Percentiles rank a stretch among this genome's conserved stretches.
phyloP scores from a whole-genome alignment of 768 basidiomycete genomes.

The Trametes meyenii region DNA sequence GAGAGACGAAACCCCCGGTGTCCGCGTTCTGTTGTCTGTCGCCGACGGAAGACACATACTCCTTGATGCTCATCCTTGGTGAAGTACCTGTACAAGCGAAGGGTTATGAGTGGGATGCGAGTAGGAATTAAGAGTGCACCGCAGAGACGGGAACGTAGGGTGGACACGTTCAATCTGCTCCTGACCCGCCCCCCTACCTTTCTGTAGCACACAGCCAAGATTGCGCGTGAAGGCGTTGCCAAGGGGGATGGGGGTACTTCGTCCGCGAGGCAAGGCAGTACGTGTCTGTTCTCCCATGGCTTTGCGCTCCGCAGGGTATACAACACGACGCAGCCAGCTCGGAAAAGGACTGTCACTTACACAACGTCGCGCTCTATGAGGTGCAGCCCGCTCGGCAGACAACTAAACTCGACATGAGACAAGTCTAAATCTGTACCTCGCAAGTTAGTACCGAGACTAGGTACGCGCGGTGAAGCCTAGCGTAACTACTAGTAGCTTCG shows the following conservation, averaged over 20 bases:
- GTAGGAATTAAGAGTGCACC: too few species aligned
- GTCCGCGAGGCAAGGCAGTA: too few species aligned
- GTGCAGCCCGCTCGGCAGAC: constrained; percentile 82
- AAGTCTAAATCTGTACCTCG: constrained; percentile 39
- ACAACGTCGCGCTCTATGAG: constrained; percentile 78
- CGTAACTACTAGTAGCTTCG: constrained; percentile 16
- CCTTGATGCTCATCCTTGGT: constrained; percentile 69
- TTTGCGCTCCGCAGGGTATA: too few species aligned
- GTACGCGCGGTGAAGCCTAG: neutral
- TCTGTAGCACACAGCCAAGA: too few species aligned
- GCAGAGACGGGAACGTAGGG: too few species aligned
- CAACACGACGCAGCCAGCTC: neutral
- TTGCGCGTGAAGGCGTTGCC: too few species aligned
- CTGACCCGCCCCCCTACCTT: too few species aligned
- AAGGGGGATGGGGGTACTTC: too few species aligned
- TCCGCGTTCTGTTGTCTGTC: constrained; percentile 67
- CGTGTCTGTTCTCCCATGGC: too few species aligned
- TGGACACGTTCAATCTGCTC: too few species aligned
- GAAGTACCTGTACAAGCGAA: constrained; percentile 57
- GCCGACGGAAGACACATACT: constrained; percentile 73
- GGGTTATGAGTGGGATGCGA: neutral
- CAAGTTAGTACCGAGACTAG: neutral
- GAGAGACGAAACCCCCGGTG: constrained; percentile 82
- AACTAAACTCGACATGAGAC: constrained; percentile 77
- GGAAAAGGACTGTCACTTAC: constrained; percentile 45